Percentiles rank a stretch among this genome's conserved stretches.
phyloP scores from a whole-genome alignment of 495 filamentous ascomycete genomes.

The Aspergillus conjunctus region DNA sequence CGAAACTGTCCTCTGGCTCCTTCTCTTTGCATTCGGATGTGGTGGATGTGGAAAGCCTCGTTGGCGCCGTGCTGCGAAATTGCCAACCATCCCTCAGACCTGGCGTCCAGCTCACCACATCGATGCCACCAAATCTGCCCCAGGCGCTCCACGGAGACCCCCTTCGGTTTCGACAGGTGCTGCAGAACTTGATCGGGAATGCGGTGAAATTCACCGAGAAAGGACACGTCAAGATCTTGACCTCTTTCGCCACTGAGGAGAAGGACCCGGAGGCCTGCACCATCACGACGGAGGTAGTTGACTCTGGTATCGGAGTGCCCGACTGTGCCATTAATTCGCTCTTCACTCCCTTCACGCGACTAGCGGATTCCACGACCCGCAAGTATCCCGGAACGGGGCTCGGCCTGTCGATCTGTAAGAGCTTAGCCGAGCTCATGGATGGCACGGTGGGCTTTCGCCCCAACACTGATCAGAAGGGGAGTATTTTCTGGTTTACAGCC shows the following conservation, averaged over 20 bases:
- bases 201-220: slow-evolving; percentile 84
- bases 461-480: slow-evolving; percentile 55
- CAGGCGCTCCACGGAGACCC: slow-evolving; percentile 64
- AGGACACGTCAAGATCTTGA: slow-evolving; percentile 62
- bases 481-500: slow-evolving; percentile 62
- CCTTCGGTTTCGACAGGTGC: slow-evolving; percentile 75
- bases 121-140: slow-evolving; percentile 51
- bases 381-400: slow-evolving; percentile 81
- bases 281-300: slow-evolving; percentile 62
- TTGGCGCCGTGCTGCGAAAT: slow-evolving; percentile 56
- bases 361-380: slow-evolving; percentile 74
- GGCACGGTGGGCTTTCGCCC: slow-evolving; percentile 66
- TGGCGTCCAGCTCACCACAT: slow-evolving; percentile 55
- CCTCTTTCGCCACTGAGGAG: slow-evolving; percentile 53
- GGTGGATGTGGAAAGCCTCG: slow-evolving; percentile 60
- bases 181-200: slow-evolving; percentile 86
- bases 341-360: slow-evolving; percentile 86
- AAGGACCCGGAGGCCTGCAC: slow-evolving; percentile 43
- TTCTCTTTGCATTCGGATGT: slow-evolving; percentile 78
- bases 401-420: slow-evolving; percentile 80
- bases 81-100: slow-evolving; percentile 59
- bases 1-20: slow-evolving; percentile 82
- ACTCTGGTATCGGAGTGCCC: slow-evolving; percentile 84
- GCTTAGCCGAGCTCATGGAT: slow-evolving; percentile 79
- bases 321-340: slow-evolving; percentile 70